A percentile compares a stretch with the other conserved stretches of the same genome.
Evolutionary conservation across 108 stramenopile species (phyloP).

Genomic region (Nitzschia palea): DNA sequence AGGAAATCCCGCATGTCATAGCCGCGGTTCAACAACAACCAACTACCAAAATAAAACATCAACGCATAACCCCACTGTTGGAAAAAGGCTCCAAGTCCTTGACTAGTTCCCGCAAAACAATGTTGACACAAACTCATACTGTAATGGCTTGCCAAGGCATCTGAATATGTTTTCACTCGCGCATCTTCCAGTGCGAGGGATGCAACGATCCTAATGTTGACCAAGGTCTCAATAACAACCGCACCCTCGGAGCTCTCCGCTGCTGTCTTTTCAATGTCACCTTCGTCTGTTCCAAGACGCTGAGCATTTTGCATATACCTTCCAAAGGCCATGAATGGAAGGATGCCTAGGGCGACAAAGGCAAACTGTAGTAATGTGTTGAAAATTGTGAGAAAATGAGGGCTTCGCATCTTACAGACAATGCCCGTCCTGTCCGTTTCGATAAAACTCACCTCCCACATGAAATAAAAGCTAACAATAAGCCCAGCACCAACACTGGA

Average conservation of each 20-base stretch:
- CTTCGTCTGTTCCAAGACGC: constrained; percentile 43
- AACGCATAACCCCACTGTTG: constrained; percentile 48
- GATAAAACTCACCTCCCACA: constrained; percentile 44
- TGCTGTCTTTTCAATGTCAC: constrained; percentile 24
- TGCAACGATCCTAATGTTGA: constrained; percentile 56
- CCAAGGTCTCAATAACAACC: constrained; percentile 49
- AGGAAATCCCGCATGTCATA: constrained; percentile 50
- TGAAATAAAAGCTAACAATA: constrained; percentile 49
- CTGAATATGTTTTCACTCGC: constrained; percentile 18
- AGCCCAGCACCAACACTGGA: constrained; percentile 53
- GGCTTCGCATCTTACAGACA: too few relatives aligned
- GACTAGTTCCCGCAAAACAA: neutral
- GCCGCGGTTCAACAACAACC: constrained; percentile 36
- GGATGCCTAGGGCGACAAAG: constrained; percentile 27
- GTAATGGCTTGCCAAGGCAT: constrained; percentile 17
- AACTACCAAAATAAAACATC: constrained; percentile 65
- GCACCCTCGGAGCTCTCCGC: constrained; percentile 39
- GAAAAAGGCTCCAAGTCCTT: constrained; percentile 36
- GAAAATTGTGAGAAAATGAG: too few relatives aligned
- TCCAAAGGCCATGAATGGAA: constrained; percentile 59
- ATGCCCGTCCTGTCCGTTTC: neutral
- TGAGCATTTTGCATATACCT: constrained; percentile 50
- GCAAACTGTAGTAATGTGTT: constrained; percentile 20
- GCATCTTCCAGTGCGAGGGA: constrained; percentile 40
- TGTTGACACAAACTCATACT: neutral